phyloP scores from a whole-genome alignment of 306 rosid genomes.

The Cicer cuneatum region DNA sequence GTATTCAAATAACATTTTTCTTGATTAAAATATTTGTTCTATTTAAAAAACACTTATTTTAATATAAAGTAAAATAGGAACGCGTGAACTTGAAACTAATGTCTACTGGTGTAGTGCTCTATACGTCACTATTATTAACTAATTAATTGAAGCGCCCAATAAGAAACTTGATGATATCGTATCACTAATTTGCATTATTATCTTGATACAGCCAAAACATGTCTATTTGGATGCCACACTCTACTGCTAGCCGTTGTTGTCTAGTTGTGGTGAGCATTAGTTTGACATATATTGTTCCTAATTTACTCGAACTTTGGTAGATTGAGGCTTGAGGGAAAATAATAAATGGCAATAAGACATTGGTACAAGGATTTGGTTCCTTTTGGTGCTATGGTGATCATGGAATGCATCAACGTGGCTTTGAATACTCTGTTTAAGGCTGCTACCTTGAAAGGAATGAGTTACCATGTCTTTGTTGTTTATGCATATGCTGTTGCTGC shows the following conservation, averaged over 20 bases:
- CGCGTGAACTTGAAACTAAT: too few relatives aligned
- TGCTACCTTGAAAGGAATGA: constrained; percentile 80
- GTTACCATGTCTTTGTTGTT: constrained; percentile 85
- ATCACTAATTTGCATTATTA: not conserved
- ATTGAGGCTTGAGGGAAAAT: not conserved
- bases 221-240: constrained; percentile 2
- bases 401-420: constrained; percentile 84
- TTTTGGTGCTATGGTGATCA: constrained; percentile 72
- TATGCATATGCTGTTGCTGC: constrained; percentile 87
- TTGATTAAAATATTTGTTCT: too few relatives aligned
- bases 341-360: constrained; percentile 47
- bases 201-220: not conserved
- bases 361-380: constrained; percentile 63
- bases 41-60: too few relatives aligned
- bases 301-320: not conserved
- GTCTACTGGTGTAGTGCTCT: too few relatives aligned
- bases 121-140: not conserved
- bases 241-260: not conserved
- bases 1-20: too few relatives aligned
- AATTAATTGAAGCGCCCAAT: not conserved
- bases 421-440: constrained; percentile 91
- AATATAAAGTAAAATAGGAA: too few relatives aligned
- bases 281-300: constrained; percentile 8
- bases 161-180: not conserved
- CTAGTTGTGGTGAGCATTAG: not conserved